A percentile compares a stretch with the other conserved stretches of the same genome.
phyloP scores from a whole-genome alignment of 2,329 filamentous ascomycete species.

The Aulographum hederae region DNA sequence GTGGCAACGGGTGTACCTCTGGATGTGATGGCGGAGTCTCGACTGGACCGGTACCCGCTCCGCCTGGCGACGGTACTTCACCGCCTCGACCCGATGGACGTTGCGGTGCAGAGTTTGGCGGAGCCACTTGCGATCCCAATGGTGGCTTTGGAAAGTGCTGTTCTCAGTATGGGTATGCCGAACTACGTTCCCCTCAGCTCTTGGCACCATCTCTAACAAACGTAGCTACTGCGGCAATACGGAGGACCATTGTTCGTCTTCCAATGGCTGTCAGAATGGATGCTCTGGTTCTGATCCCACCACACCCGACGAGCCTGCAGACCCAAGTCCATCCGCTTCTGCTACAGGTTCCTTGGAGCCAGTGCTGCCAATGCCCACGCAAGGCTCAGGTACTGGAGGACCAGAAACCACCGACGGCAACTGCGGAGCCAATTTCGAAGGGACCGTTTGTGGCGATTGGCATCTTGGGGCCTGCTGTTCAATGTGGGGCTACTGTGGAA shows the following conservation, averaged over 20 bases:
- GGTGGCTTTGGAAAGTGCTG: slow-evolving; percentile 9
- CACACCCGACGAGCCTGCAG: too few species aligned
- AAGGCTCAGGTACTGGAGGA: slow-evolving; percentile 6
- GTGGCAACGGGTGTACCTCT: too few species aligned
- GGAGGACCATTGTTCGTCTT: slow-evolving; percentile 17
- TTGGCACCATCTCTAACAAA: slow-evolving; percentile 3
- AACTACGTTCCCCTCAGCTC: not conserved
- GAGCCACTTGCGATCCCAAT: slow-evolving; percentile 9
- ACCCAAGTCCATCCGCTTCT: slow-evolving; percentile 11
- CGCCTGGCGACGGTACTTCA: slow-evolving; percentile 3
- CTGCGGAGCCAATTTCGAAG: slow-evolving; percentile 31
- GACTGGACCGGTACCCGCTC: too few species aligned
- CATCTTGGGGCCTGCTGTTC: slow-evolving; percentile 34
- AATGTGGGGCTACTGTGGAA: slow-evolving; percentile 38
- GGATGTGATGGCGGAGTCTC: too few species aligned
- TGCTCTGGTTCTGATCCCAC: too few species aligned
- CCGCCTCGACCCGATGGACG: slow-evolving; percentile 10
- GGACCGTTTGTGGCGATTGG: slow-evolving; percentile 34
- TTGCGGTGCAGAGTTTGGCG: slow-evolving; percentile 11
- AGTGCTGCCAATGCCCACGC: not conserved
- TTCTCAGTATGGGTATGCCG: slow-evolving; percentile 8
- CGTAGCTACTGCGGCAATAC: slow-evolving; percentile 18
- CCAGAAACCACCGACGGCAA: slow-evolving; percentile 31
- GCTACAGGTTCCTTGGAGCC: not conserved
- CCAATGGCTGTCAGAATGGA: slow-evolving; percentile 21